Base-by-base conservation (phyloP, 2,329 filamentous ascomycete species). In the Neonectria sp. region DNA sequence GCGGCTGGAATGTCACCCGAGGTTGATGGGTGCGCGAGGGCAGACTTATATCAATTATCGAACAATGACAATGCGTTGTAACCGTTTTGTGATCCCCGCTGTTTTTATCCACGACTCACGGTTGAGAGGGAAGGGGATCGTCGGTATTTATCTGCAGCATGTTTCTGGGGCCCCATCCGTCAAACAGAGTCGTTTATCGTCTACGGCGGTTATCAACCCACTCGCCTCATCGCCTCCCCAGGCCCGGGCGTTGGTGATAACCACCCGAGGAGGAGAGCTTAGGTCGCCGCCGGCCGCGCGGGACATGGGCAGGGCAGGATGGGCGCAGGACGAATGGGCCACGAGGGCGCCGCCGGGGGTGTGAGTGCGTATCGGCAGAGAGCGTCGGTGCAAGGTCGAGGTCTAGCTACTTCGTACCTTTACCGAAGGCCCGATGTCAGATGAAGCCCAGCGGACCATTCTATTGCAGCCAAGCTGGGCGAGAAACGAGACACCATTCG, bases 211-310 rank as follows among this genome's bases (percentile, higher is more conserved):
- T 63, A 62, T 67, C 59, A 63, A 60, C 43, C 65, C 55, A 51
- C 27, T 46, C 55, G 48, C 43, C 31, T 49, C 35, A 46, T 40
- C 11, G 24, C 52, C 35, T 75, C 63, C 66, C 72, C 69, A 75
- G 64, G 67, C 65, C 68, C 35, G 43, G 65, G 64, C 59, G 60
- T 65, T 71, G 67, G 49, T 71, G 73, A 75, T 75, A 75, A 67
- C 70, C 69, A 70, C 58, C 68, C 69, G 65, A 63, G 67, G 55
- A 72, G 52, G 62, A 67, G 31, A 61, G 58, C 60, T 56, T 59
- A 64, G 73, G 55, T 60, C 60, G 73, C 73, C 71, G 72, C 59
- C 71, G 73, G 71, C 73, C 70, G 65, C 55, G 53, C 55, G 53
- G 46, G 51, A 43, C 55, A 53, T 65, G 67, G 59, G 37, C 31